Conservation (phyloP, 371 early-diverging fungal genomes). For the Mucor velutinosus region DNA sequence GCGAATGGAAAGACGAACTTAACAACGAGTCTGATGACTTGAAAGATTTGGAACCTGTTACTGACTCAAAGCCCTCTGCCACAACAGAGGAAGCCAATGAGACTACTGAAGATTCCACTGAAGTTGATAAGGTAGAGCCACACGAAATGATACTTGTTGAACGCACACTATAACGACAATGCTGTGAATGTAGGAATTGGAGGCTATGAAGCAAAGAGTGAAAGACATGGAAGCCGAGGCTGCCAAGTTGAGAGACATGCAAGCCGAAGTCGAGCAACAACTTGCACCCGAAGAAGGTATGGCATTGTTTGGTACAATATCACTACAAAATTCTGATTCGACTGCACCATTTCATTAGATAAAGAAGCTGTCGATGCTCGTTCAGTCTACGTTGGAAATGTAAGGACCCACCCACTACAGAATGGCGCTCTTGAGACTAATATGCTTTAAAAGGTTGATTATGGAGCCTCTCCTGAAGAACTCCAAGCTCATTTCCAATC, state of each 20-base stretch:
- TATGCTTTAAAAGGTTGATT: slow-evolving; percentile 78
- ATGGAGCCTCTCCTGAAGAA: slow-evolving; percentile 93
- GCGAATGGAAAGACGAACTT: slow-evolving; percentile 14
- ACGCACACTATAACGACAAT: not conserved
- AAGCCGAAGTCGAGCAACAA: slow-evolving; percentile 86
- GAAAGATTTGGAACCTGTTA: not conserved
- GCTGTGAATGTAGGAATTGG: slow-evolving; percentile 56
- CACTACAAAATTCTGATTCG: not conserved
- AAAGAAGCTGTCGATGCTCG: slow-evolving; percentile 89
- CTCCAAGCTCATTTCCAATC: slow-evolving; percentile 95
- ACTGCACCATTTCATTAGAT: slow-evolving; percentile 29
- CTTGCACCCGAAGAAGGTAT: slow-evolving; percentile 67
- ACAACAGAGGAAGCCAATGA: not conserved
- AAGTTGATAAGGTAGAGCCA: slow-evolving; percentile 41
- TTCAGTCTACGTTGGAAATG: slow-evolving; percentile 95
- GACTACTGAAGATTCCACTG: slow-evolving; percentile 17
- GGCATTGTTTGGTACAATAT: not conserved
- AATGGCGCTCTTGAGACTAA: not conserved
- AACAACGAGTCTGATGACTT: slow-evolving; percentile 1
- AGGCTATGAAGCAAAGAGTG: slow-evolving; percentile 86
- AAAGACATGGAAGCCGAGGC: slow-evolving; percentile 96
- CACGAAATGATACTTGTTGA: not conserved
- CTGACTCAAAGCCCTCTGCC: not conserved
- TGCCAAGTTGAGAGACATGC: slow-evolving; percentile 90
- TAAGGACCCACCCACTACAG: slow-evolving; percentile 28